These are phyloP conservation scores for Gynostemma pentaphyllum DNA, from an alignment of 306 rosid species.

Conservation along the genomic window DNA sequence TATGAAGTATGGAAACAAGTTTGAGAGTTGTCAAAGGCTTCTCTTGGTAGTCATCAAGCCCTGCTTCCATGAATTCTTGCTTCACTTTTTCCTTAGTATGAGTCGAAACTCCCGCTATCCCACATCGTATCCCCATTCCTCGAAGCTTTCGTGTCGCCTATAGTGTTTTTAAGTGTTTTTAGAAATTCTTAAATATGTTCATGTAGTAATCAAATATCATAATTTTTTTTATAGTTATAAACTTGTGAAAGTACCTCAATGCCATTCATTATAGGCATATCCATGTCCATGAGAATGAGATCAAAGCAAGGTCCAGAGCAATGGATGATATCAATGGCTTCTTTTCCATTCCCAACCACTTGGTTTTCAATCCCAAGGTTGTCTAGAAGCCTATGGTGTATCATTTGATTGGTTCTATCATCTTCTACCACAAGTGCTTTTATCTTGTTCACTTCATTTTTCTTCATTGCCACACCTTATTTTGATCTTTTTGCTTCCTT, in stretches of 20 bases:
- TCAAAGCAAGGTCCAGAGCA: constrained; percentile 38
- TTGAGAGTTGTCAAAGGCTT: constrained; percentile 50
- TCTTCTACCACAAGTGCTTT: constrained; percentile 77
- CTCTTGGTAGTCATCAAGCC: constrained; percentile 53
- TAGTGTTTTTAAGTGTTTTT: neutral
- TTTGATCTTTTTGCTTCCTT: neutral
- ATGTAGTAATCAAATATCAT: neutral
- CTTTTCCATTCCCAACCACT: constrained; percentile 55
- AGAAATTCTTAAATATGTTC: too few relatives aligned
- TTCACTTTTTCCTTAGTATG: constrained; percentile 18
- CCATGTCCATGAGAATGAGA: constrained; percentile 82
- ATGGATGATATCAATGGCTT: constrained; percentile 57
- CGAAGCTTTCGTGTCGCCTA: constrained; percentile 75
- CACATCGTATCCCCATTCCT: constrained; percentile 49
- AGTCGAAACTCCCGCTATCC: constrained; percentile 64
- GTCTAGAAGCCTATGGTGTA: constrained; percentile 40
- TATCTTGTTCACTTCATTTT: constrained; percentile 1
- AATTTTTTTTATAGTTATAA: neutral
- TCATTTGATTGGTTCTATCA: constrained; percentile 19
- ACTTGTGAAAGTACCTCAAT: constrained; percentile 33
- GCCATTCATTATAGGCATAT: constrained; percentile 90
- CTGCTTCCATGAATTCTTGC: constrained; percentile 51
- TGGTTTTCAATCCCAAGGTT: constrained; percentile 37
- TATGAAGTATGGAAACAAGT: constrained; percentile 40
- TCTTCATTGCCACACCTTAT: constrained; percentile 3